Percentiles rank a stretch among this genome's conserved stretches.
Evolutionary conservation across 225 moss, liverwort and hornwort species (phyloP).

Genomic region (Pleurozium schreberi): DNA sequence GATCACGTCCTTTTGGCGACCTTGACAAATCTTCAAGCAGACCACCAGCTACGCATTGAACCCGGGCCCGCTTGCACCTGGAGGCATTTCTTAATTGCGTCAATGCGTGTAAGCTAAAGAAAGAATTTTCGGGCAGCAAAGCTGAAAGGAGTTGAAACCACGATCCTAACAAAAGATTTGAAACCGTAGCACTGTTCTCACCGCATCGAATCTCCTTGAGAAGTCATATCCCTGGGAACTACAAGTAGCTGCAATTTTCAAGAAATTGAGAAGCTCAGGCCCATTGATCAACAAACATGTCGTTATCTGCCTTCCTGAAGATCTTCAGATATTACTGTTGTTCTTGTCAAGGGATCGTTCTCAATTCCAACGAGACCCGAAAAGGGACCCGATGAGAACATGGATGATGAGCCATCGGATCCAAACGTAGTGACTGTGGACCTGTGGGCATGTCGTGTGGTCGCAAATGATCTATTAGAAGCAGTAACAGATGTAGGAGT

Average conservation of each 20-base stretch:
- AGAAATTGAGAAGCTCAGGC: not conserved
- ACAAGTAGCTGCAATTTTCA: not conserved
- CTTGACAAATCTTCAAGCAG: not conserved
- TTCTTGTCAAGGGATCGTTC: conserved; percentile 78
- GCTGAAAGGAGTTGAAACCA: not conserved
- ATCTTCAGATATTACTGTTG: conserved; percentile 91
- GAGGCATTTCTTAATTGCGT: not conserved
- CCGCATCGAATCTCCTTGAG: not conserved
- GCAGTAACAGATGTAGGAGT: conserved; percentile 70
- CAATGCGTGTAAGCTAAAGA: not conserved
- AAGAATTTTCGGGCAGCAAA: not conserved
- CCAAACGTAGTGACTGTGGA: conserved; percentile 82
- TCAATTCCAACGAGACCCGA: conserved; percentile 77
- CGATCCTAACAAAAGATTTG: not conserved
- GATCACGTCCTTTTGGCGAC: not conserved
- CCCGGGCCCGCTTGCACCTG: not conserved
- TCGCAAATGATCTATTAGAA: conserved; percentile 70
- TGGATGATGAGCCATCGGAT: conserved; percentile 89
- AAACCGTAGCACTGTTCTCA: not conserved
- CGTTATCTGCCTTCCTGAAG: conserved; percentile 84
- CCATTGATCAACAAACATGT: not conserved
- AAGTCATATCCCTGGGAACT: not conserved
- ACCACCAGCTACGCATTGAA: not conserved
- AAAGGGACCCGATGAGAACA: conserved; percentile 91
- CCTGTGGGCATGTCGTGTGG: conserved; percentile 65